A percentile compares a stretch with the other conserved stretches of the same genome.
phyloP scores from a whole-genome alignment of 1,284 basidiomycete species.

The Rhizoctonia solani region DNA sequence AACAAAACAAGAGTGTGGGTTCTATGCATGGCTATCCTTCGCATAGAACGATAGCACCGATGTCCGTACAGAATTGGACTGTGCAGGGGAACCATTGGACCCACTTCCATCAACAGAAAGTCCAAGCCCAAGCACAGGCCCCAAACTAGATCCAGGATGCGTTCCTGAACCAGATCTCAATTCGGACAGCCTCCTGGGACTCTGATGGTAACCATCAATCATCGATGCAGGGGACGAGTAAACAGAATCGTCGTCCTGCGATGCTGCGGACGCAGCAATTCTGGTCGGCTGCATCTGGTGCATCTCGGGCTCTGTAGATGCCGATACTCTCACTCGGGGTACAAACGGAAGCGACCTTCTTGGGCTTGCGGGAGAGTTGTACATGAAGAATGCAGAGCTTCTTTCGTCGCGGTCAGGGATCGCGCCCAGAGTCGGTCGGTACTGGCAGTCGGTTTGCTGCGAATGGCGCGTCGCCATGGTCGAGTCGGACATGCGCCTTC shows the following conservation, averaged over 20 bases:
- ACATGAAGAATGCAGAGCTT: not conserved
- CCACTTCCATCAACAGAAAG: too few relatives aligned
- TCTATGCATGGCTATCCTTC: too few relatives aligned
- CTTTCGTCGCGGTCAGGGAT: not conserved
- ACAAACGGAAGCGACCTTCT: too few relatives aligned
- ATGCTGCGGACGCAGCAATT: not conserved
- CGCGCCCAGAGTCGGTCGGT: not conserved
- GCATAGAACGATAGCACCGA: too few relatives aligned
- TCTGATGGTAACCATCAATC: not conserved
- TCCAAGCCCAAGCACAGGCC: not conserved
- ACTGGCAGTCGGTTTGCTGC: not conserved
- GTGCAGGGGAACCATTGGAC: too few relatives aligned
- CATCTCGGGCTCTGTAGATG: not conserved
- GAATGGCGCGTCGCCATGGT: not conserved
- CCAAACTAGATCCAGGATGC: not conserved
- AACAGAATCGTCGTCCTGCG: not conserved
- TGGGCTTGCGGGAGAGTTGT: not conserved
- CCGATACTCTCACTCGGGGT: too few relatives aligned
- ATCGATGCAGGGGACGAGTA: not conserved
- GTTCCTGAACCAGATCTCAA: too few relatives aligned
- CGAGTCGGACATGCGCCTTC: not conserved
- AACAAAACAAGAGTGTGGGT: too few relatives aligned
- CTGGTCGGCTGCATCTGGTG: not conserved
- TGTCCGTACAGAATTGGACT: too few relatives aligned
- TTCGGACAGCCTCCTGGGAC: too few relatives aligned